These are phyloP conservation scores for Plenodomus biglobosus DNA, from an alignment of 2,329 filamentous ascomycete genomes.

Conservation along the genomic window DNA sequence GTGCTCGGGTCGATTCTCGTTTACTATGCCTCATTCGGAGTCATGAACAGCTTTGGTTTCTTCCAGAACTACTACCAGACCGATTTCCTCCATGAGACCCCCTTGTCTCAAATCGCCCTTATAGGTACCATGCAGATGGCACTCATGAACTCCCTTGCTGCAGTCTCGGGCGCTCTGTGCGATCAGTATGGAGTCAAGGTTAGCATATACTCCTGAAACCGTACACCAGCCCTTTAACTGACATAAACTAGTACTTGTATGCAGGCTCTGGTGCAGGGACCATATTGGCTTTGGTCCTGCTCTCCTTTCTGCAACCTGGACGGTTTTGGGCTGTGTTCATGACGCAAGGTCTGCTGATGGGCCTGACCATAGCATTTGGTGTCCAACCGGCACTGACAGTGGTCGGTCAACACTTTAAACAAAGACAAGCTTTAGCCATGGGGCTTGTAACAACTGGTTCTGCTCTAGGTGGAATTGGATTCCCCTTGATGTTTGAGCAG, in stretches of 20 bases:
- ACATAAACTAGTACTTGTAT: constrained; percentile 26
- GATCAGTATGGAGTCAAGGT: constrained; percentile 62
- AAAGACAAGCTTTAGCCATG: constrained; percentile 47
- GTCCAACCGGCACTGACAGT: constrained; percentile 47
- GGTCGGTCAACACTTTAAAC: constrained; percentile 49
- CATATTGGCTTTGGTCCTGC: constrained; percentile 19
- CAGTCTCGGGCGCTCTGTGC: constrained; percentile 63
- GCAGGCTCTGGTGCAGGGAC: constrained; percentile 28
- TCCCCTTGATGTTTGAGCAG: constrained; percentile 59
- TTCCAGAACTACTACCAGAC: constrained; percentile 50
- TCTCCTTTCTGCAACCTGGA: constrained; percentile 27
- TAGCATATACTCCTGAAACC: constrained; percentile 18
- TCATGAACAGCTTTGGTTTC: constrained; percentile 49
- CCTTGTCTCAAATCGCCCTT: constrained; percentile 46
- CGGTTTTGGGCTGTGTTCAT: constrained; percentile 49
- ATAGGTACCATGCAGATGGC: constrained; percentile 48
- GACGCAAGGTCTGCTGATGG: constrained; percentile 49
- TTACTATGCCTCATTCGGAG: constrained; percentile 45
- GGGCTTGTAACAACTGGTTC: constrained; percentile 48
- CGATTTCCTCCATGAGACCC: constrained; percentile 36
- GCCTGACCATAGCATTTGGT: constrained; percentile 47
- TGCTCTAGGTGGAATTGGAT: constrained; percentile 53
- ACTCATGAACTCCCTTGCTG: constrained; percentile 56
- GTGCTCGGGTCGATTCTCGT: constrained; percentile 42
- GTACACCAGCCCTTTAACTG: not conserved